phyloP scores from a whole-genome alignment of 768 basidiomycete species.

The Pleurotus citrinopileatus region DNA sequence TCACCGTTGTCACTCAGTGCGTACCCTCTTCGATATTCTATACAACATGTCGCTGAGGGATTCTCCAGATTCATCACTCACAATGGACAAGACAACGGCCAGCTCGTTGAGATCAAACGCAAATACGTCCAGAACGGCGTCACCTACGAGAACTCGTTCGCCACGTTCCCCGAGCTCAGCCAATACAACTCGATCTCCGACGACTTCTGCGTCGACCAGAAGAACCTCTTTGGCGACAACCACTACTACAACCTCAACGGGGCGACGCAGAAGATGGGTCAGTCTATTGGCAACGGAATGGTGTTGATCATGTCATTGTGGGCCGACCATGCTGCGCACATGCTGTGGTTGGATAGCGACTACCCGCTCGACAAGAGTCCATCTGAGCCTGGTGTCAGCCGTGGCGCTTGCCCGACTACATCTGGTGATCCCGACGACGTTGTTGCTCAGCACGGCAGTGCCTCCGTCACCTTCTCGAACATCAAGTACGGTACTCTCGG shows the following conservation, averaged over 20 bases:
- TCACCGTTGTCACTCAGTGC: constrained; percentile 39
- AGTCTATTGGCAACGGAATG: constrained; percentile 33
- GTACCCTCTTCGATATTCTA: constrained; percentile 42
- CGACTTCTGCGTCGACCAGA: constrained; percentile 31
- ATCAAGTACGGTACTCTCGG: constrained; percentile 50
- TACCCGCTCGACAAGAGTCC: constrained; percentile 37
- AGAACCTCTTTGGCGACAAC: constrained; percentile 31
- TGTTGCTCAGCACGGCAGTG: constrained; percentile 33
- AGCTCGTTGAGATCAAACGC: constrained; percentile 21
- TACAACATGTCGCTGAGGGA: constrained; percentile 42
- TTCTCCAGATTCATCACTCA: constrained; percentile 44
- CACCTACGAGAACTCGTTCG: constrained; percentile 33
- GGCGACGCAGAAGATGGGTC: constrained; percentile 20
- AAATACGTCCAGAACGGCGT: constrained; percentile 17
- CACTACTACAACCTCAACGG: constrained; percentile 15
- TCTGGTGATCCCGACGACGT: constrained; percentile 44
- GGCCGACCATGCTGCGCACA: constrained; percentile 52
- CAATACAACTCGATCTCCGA: constrained; percentile 34
- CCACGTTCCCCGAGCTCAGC: constrained; percentile 28
- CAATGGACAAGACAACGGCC: constrained; percentile 12
- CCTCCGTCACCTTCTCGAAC: constrained; percentile 50
- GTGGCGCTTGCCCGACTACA: constrained; percentile 46
- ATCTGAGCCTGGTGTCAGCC: constrained; percentile 39
- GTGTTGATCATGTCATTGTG: constrained; percentile 40
- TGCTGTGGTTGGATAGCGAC: constrained; percentile 56